Conservation (phyloP, 495 filamentous ascomycete species). For the Penicillium crystallinum region DNA sequence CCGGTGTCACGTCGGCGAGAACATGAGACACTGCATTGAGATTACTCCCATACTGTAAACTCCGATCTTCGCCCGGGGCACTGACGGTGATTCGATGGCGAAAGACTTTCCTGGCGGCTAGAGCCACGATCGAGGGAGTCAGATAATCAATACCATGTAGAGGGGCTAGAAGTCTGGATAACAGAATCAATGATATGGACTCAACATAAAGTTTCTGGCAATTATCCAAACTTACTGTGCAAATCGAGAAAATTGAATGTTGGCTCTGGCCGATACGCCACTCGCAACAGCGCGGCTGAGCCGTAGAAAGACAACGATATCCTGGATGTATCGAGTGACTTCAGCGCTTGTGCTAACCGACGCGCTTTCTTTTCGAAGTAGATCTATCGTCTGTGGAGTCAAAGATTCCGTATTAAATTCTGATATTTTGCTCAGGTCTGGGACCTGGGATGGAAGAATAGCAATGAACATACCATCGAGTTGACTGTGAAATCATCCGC, state of each 20-base stretch:
- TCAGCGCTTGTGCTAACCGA: constrained; percentile 53
- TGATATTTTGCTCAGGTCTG: neutral
- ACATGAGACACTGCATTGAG: constrained; percentile 57
- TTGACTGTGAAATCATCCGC: constrained; percentile 18
- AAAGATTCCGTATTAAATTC: neutral
- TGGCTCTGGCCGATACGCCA: constrained; percentile 71
- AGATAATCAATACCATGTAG: constrained; percentile 77
- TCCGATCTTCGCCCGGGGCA: constrained; percentile 67
- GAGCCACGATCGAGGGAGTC: constrained; percentile 74
- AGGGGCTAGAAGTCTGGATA: constrained; percentile 56
- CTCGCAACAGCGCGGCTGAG: constrained; percentile 78
- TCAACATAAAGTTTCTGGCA: neutral
- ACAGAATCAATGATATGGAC: neutral
- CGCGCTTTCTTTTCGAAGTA: constrained; percentile 32
- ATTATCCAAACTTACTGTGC: constrained; percentile 43
- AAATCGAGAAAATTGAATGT: constrained; percentile 66
- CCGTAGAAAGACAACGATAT: constrained; percentile 79
- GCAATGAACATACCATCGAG: constrained; percentile 14
- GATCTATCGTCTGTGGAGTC: constrained; percentile 36
- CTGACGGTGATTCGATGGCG: constrained; percentile 73
- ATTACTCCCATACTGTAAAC: constrained; percentile 90
- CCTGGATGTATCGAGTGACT: constrained; percentile 73
- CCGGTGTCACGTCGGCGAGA: constrained; percentile 62
- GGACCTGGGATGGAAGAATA: neutral
- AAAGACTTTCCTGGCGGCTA: constrained; percentile 88